Evolutionary conservation across 306 rosid genomes (phyloP).

Genomic region (Prunus campanulata): DNA sequence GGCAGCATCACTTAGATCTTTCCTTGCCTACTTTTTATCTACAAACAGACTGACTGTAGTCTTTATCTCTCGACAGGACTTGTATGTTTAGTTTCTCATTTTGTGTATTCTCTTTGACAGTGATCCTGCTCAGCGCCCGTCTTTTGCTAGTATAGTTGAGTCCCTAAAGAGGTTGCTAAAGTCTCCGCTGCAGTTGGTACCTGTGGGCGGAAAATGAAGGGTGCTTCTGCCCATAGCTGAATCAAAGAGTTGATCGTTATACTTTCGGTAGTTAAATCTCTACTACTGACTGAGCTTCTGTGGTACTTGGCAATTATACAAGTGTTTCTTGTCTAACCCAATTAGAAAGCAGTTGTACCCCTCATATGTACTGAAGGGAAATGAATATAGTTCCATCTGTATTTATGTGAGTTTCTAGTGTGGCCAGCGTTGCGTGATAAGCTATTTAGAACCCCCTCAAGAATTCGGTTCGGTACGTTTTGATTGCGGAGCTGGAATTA

Average conservation of each 20-base stretch:
- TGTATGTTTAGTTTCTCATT: constrained; percentile 7
- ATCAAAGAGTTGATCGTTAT: constrained; percentile 19
- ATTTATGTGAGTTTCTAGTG: neutral
- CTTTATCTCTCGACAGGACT: too few relatives aligned
- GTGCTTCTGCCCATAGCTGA: constrained; percentile 15
- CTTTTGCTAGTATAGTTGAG: constrained; percentile 60
- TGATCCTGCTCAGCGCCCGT: constrained; percentile 74
- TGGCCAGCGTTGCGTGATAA: neutral
- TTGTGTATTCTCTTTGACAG: constrained; percentile 42
- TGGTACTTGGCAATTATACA: constrained; percentile 37
- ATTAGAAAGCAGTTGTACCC: constrained; percentile 15
- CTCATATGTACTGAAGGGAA: neutral
- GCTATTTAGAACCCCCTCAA: neutral
- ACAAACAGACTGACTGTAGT: too few relatives aligned
- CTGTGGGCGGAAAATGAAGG: constrained; percentile 43
- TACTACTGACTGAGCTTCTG: constrained; percentile 23
- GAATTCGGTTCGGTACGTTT: too few relatives aligned
- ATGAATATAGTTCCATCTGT: neutral
- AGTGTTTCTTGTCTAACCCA: constrained; percentile 33
- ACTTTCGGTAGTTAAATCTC: constrained; percentile 20
- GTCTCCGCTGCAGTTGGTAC: constrained; percentile 69
- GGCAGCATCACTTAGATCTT: neutral
- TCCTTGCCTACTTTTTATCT: neutral
- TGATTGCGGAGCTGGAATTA: neutral
- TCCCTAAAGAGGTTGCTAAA: constrained; percentile 82